Evolutionary conservation across 768 basidiomycete genomes (phyloP).

Genomic region (Mycena rebaudengoi): DNA sequence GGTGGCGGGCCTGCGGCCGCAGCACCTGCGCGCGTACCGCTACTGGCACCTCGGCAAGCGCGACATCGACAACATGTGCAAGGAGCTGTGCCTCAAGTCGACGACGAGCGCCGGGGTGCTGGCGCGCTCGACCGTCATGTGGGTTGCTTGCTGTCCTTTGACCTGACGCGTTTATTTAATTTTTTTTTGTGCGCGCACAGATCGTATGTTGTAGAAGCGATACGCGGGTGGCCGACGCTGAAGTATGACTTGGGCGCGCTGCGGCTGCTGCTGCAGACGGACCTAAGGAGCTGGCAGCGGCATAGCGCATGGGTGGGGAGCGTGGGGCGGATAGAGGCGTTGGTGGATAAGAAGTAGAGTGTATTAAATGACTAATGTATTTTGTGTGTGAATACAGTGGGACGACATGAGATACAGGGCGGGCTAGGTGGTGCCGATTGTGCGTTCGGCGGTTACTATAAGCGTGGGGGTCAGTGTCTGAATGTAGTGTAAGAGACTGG

Average conservation of each 20-base stretch:
- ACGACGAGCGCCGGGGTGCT: constrained; percentile 25
- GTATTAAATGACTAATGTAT: not conserved
- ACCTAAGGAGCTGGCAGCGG: constrained; percentile 26
- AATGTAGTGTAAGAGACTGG: not conserved
- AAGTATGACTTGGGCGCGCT: constrained; percentile 39
- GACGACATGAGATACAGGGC: too few relatives aligned
- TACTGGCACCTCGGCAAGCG: constrained; percentile 40
- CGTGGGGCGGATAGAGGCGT: not conserved
- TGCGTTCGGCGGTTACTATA: constrained; percentile 28
- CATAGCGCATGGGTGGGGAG: constrained; percentile 24
- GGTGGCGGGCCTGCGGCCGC: constrained; percentile 20
- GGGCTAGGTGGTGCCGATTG: constrained; percentile 15
- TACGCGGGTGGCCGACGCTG: constrained; percentile 36
- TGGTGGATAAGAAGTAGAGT: constrained; percentile 10
- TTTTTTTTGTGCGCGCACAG: constrained; percentile 29
- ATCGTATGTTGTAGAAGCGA: constrained; percentile 42
- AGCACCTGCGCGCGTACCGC: constrained; percentile 44
- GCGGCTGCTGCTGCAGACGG: constrained; percentile 41
- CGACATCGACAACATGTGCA: constrained; percentile 40
- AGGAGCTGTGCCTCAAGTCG: constrained; percentile 30
- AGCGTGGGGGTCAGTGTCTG: not conserved
- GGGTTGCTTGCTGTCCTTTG: constrained; percentile 12
- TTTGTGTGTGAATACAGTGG: not conserved
- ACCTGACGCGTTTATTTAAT: not conserved
- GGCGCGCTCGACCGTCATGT: constrained; percentile 43